phyloP scores from a whole-genome alignment of 768 basidiomycete genomes.

The Pleurotus djamor region DNA sequence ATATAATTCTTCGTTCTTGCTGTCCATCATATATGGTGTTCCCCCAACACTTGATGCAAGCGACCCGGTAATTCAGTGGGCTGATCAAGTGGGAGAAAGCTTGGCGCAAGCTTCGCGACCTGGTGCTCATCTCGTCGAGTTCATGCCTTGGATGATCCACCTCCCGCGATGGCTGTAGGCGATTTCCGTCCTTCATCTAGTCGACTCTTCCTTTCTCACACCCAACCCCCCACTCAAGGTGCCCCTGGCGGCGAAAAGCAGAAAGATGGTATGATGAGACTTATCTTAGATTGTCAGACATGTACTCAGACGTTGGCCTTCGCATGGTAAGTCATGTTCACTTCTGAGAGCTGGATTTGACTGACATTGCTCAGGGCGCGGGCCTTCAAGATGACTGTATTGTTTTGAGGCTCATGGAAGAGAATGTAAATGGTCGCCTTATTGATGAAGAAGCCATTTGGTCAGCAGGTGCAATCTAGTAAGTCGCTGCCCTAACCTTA shows the following conservation, averaged over 20 bases:
- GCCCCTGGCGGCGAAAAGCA: background rate
- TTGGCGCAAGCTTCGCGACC: constrained; percentile 26
- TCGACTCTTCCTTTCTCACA: background rate
- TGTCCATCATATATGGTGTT: constrained; percentile 8
- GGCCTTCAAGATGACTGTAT: background rate
- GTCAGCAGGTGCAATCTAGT: background rate
- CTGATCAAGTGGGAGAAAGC: constrained; percentile 5
- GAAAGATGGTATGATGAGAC: constrained; percentile 1
- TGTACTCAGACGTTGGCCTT: background rate
- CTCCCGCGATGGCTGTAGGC: background rate
- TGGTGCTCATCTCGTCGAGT: constrained; percentile 29
- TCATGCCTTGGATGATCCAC: constrained; percentile 28
- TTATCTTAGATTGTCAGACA: background rate
- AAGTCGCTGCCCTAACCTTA: background rate
- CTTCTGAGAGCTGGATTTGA: background rate
- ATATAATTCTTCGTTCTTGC: constrained; percentile 5
- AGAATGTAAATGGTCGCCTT: background rate
- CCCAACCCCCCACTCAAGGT: background rate
- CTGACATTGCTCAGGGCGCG: background rate
- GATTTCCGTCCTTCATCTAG: background rate
- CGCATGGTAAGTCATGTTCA: background rate
- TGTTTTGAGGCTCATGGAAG: background rate
- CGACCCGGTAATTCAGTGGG: constrained; percentile 17
- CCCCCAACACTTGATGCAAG: constrained; percentile 11
- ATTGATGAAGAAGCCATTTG: background rate